Percentiles rank a stretch among this genome's conserved stretches.
Evolutionary conservation across 148 eudicot species (phyloP).

Genomic region (Pharnaceum exiguum): DNA sequence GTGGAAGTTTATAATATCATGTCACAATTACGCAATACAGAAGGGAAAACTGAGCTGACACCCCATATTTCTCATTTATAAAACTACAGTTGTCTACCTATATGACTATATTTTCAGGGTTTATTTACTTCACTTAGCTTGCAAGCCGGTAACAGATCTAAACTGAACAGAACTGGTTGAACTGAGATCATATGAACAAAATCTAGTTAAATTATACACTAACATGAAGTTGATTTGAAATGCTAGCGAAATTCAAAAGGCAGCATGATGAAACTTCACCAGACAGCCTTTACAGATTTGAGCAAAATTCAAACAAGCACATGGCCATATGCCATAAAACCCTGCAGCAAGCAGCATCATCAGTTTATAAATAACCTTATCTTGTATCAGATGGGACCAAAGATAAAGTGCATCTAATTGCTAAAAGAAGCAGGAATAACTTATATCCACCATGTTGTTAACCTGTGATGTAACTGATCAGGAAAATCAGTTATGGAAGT

Average conservation of each 20-base stretch:
- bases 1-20: no score
- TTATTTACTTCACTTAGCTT: no score
- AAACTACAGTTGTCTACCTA: no score
- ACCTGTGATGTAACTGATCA: background rate
- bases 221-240: no score
- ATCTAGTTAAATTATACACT: no score
- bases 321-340: slow-evolving; percentile 14
- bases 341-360: background rate
- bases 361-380: background rate
- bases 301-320: slow-evolving; percentile 10
- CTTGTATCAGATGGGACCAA: background rate
- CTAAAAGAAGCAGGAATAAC: background rate
- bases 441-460: slow-evolving; percentile 8
- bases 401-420: background rate
- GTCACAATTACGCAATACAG: no score
- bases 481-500: slow-evolving; percentile 18
- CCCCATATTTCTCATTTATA: no score
- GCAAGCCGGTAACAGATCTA: no score
- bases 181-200: no score
- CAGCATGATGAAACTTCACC: background rate
- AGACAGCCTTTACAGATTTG: slow-evolving; percentile 9
- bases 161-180: no score
- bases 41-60: no score
- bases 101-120: no score
- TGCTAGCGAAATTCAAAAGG: background rate